Evolutionary conservation across 352 stramenopile species (phyloP), one percentile per base, ranked within the genome.

Genomic region (Globisporangium radiosum): DNA sequence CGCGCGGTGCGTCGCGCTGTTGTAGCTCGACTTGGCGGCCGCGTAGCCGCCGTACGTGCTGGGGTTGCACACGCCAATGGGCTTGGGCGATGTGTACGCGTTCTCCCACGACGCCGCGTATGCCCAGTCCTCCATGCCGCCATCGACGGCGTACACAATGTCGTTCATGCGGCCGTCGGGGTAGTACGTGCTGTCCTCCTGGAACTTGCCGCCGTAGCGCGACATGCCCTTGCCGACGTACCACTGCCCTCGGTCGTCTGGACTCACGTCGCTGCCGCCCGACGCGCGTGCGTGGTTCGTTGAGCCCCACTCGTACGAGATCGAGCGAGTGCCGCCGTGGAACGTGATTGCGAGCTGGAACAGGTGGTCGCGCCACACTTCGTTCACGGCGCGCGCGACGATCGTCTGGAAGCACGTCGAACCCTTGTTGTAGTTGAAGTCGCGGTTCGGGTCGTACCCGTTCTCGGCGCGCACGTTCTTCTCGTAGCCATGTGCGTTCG

Each of bases 231-330:
- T 60, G 2, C 60, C 84, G 9, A 88, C 57, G 54, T 74, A 73
- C 43, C 75, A 73, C 52, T 90, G 78, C 8, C 66, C 76, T 8
- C 47, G 62, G 62, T 91, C 64, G 51, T 91, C 83, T 0, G 81
- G 78, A 13, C 71, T 84, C 37, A 69, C 70, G 10, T 84, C 54
- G 39, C 73, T 82, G 56, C 69, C 75, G 7, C 67, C 75, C 14
- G 51, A 68, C 9, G 49, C 47, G 38, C 73, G 54, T 84, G 81
- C 59, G 71, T 97, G 81, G 52, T 95, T 94, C 10, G 83, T 81
- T 19, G 85, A 87, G 11, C 96, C 96, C 97, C 97, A 99, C 70
- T 99, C 97, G 69, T 98, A 99, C 5, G 87, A 92, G 56, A 99
- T 84, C 7, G 89, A 88, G 56, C 95, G 85, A 62, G 92, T 99